Conservation (phyloP, 352 stramenopile genomes). For the Globisporangium middletonii region DNA sequence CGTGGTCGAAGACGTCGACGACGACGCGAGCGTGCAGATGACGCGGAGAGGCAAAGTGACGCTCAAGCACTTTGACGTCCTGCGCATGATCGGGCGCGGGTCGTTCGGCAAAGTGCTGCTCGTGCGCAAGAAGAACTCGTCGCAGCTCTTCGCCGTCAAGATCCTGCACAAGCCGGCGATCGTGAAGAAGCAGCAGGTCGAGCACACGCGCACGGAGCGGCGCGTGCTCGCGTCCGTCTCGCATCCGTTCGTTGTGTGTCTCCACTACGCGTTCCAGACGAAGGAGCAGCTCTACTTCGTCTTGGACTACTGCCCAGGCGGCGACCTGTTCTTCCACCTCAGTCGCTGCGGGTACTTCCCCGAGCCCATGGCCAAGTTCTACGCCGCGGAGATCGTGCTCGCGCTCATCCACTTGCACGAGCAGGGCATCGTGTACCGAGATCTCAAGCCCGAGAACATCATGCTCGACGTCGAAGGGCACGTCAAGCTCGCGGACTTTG, state of each 20-base stretch:
- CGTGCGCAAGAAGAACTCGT: constrained; percentile 74
- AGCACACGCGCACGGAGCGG: constrained; percentile 79
- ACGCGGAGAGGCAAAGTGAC: constrained; percentile 46
- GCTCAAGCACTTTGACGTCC: constrained; percentile 84
- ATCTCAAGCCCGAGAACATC: constrained; percentile 85
- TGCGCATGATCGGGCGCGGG: constrained; percentile 90
- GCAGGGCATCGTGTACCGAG: constrained; percentile 76
- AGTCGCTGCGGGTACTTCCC: constrained; percentile 74
- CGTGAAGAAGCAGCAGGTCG: constrained; percentile 79
- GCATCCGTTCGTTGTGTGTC: constrained; percentile 85
- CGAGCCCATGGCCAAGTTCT: constrained; percentile 80
- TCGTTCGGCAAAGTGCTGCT: constrained; percentile 91
- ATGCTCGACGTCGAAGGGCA: constrained; percentile 83
- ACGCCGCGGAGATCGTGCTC: constrained; percentile 78
- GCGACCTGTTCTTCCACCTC: constrained; percentile 80
- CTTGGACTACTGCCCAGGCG: constrained; percentile 81
- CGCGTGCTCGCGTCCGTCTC: constrained; percentile 75
- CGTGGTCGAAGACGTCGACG: constrained; percentile 63
- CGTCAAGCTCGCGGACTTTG: constrained; percentile 81
- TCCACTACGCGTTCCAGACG: constrained; percentile 88
- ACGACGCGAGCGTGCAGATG: constrained; percentile 32
- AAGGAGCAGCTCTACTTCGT: constrained; percentile 82
- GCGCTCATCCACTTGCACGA: constrained; percentile 84
- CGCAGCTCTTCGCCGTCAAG: constrained; percentile 79
- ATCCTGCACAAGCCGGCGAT: constrained; percentile 76